Evolutionary conservation across 352 stramenopile species (phyloP).

Genomic region (Phytophthora pistaciae): DNA sequence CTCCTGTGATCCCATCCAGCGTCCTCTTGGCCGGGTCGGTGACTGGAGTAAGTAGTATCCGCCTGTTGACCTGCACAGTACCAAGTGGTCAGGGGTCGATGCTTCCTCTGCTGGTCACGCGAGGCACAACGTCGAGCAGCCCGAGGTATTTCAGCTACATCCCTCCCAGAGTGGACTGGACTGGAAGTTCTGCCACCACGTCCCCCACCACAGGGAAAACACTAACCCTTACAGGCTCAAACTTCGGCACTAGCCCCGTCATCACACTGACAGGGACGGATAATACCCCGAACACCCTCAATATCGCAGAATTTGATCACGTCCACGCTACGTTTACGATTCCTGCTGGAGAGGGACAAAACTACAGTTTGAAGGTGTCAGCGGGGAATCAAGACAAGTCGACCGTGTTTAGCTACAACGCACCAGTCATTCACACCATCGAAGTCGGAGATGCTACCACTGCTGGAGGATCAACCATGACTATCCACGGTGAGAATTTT

Average conservation of each 20-base stretch:
- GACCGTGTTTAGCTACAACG: slow-evolving; percentile 61
- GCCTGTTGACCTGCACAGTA: slow-evolving; percentile 51
- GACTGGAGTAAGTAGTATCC: slow-evolving; percentile 43
- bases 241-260: slow-evolving; percentile 51
- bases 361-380: slow-evolving; percentile 44
- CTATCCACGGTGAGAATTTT: slow-evolving; percentile 60
- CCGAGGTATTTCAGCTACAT: slow-evolving; percentile 66
- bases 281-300: slow-evolving; percentile 12
- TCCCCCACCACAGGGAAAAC: slow-evolving; percentile 53
- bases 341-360: slow-evolving; percentile 55
- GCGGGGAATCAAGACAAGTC: slow-evolving; percentile 52
- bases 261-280: slow-evolving; percentile 29
- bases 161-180: slow-evolving; percentile 51
- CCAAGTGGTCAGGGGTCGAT: slow-evolving; percentile 57
- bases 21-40: slow-evolving; percentile 32
- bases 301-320: slow-evolving; percentile 41
- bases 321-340: slow-evolving; percentile 48
- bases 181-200: slow-evolving; percentile 33
- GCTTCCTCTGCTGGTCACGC: slow-evolving; percentile 42
- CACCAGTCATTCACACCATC: slow-evolving; percentile 50
- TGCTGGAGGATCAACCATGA: slow-evolving; percentile 53
- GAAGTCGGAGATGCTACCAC: slow-evolving; percentile 46
- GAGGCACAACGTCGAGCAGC: slow-evolving; percentile 48
- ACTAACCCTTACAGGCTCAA: slow-evolving; percentile 47
- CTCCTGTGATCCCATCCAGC: slow-evolving; percentile 26